Evolutionary conservation across 164 flowering plant genomes (phyloP).

Genomic region (Vitis amurensis): DNA sequence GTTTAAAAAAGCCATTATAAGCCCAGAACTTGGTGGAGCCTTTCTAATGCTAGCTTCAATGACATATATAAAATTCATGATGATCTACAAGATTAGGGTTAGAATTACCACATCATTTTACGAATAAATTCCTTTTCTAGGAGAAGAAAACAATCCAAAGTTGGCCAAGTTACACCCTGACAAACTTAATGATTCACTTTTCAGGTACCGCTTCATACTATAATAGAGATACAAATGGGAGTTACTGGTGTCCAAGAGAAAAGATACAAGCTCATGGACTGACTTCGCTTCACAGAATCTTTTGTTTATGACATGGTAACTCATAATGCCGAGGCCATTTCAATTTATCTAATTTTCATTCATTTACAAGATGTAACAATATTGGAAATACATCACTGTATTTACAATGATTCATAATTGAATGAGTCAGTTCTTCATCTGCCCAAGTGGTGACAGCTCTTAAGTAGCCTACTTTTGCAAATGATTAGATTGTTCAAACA

Average conservation of each 20-base stretch:
- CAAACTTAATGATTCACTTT: neutral
- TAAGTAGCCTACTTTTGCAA: neutral
- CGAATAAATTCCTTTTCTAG: neutral
- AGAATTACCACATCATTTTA: too few relatives aligned
- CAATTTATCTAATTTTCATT: constrained; percentile 2
- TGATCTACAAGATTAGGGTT: too few relatives aligned
- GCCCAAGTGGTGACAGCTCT: too few relatives aligned
- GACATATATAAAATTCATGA: too few relatives aligned
- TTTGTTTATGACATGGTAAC: neutral
- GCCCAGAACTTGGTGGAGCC: too few relatives aligned
- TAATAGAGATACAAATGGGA: constrained; percentile 98
- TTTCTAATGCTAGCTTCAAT: too few relatives aligned
- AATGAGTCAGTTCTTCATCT: neutral
- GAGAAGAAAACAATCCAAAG: neutral
- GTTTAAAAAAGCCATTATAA: too few relatives aligned
- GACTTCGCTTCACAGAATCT: constrained; percentile 9
- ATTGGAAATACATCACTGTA: neutral
- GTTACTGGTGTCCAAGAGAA: constrained; percentile 96
- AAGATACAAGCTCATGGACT: constrained; percentile 96
- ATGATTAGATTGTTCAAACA: neutral
- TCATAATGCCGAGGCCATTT: neutral
- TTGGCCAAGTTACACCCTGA: neutral
- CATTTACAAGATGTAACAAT: constrained; percentile 11
- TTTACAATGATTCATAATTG: neutral
- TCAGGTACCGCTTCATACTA: constrained; percentile 95